phyloP scores from a whole-genome alignment of 352 stramenopile genomes.

The Globisporangium radiosum region DNA sequence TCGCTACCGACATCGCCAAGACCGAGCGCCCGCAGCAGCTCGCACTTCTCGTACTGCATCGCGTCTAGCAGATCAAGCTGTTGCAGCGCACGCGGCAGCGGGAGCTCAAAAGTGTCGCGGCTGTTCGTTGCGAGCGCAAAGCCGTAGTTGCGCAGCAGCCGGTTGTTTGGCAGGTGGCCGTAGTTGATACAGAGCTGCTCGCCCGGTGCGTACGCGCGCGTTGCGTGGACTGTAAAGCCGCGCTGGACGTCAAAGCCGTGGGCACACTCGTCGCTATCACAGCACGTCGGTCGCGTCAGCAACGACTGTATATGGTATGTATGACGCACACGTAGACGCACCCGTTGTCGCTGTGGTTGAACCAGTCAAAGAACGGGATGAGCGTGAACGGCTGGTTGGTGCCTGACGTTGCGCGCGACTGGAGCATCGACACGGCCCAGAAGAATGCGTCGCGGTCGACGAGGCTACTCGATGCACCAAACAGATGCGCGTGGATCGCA shows the following conservation, averaged over 20 bases:
- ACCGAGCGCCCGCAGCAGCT: conserved; percentile 24
- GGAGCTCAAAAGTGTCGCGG: conserved; percentile 34
- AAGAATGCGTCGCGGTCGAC: conserved; percentile 63
- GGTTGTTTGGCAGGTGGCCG: conserved; percentile 54
- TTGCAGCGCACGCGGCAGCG: conserved; percentile 31
- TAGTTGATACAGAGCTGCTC: conserved; percentile 85
- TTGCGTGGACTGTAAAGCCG: conserved; percentile 61
- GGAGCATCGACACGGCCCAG: conserved; percentile 75
- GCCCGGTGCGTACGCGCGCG: conserved; percentile 38
- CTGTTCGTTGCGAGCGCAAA: conserved; percentile 42
- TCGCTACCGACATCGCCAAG: conserved; percentile 4
- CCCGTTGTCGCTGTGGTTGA: conserved; percentile 66
- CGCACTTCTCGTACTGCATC: conserved; percentile 31
- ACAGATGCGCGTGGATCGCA: conserved; percentile 65
- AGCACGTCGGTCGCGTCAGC: too few species aligned
- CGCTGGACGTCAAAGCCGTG: conserved; percentile 50
- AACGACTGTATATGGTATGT: too few species aligned
- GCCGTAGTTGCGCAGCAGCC: conserved; percentile 77
- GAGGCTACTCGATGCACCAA: conserved; percentile 44
- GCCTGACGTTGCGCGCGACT: conserved; percentile 75
- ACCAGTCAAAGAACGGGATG: conserved; percentile 85
- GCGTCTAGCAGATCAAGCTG: conserved; percentile 14
- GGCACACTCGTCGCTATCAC: conserved; percentile 49
- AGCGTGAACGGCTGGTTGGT: conserved; percentile 71
- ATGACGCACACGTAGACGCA: conserved; percentile 11